Evolutionary conservation across 805 yeast species (phyloP).

Genomic region (Sugiyamaella valdiviana): DNA sequence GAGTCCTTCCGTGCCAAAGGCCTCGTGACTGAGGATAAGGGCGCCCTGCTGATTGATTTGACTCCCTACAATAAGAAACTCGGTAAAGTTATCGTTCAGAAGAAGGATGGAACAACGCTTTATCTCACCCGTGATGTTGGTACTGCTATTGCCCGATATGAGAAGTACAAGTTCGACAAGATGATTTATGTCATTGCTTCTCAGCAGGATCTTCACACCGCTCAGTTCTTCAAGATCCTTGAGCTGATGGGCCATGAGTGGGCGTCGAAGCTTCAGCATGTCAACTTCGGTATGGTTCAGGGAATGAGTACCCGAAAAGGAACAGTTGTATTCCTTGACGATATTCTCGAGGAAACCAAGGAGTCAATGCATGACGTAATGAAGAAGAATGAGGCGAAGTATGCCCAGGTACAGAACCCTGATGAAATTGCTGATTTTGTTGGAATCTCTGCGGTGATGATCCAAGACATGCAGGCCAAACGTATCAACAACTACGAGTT

Average conservation of each 20-base stretch:
- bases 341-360: constrained; percentile 86
- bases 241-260: constrained; percentile 86
- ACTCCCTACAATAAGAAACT: constrained; percentile 80
- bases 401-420: constrained; percentile 88
- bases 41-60: constrained; percentile 84
- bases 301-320: constrained; percentile 99
- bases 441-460: constrained; percentile 97
- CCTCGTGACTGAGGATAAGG: constrained; percentile 77
- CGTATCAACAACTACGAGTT: constrained; percentile 93
- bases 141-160: constrained; percentile 87
- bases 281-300: constrained; percentile 95
- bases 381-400: constrained; percentile 85
- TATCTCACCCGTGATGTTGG: constrained; percentile 96
- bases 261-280: constrained; percentile 74
- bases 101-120: constrained; percentile 91
- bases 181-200: constrained; percentile 93
- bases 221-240: constrained; percentile 89
- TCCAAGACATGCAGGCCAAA: constrained; percentile 98
- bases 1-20: constrained; percentile 58
- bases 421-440: constrained; percentile 91
- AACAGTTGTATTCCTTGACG: constrained; percentile 95
- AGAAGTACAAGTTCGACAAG: constrained; percentile 80
- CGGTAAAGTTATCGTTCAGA: constrained; percentile 88
- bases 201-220: constrained; percentile 92
- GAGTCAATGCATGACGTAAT: constrained; percentile 94